These are phyloP conservation scores for Mycena chlorophos DNA, from an alignment of 768 basidiomycete genomes.

Conservation along the genomic window DNA sequence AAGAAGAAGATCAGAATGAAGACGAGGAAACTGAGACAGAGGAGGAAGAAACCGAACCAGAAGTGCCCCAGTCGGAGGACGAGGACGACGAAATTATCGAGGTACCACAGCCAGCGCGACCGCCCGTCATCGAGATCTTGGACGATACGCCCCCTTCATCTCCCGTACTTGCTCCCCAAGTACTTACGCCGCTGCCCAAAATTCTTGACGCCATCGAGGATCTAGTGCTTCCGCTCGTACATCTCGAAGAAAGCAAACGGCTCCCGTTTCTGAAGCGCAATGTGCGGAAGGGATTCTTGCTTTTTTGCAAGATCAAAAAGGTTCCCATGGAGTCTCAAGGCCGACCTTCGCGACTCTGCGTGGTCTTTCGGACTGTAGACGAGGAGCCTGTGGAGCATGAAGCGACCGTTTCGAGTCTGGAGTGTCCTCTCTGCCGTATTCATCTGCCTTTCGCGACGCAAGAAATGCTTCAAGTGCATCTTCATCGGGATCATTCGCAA, in stretches of 20 bases:
- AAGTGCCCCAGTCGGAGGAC: neutral
- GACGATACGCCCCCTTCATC: conserved; percentile 17
- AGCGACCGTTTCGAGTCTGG: conserved; percentile 23
- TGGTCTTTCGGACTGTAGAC: conserved; percentile 21
- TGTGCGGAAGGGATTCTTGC: conserved; percentile 48
- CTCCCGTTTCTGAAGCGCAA: conserved; percentile 62
- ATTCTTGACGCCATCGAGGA: conserved; percentile 38
- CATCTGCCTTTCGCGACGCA: conserved; percentile 43
- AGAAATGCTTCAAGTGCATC: conserved; percentile 47
- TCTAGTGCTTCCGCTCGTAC: conserved; percentile 31
- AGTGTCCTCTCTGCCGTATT: conserved; percentile 57
- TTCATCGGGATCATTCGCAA: conserved; percentile 50
- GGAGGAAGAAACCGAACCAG: neutral
- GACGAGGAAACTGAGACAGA: neutral
- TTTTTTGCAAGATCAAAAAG: conserved; percentile 38
- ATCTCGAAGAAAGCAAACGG: conserved; percentile 38
- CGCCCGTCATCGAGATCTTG: conserved; percentile 16
- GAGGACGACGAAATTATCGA: conserved; percentile 4
- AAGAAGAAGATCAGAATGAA: conserved; percentile 3
- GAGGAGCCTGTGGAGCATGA: conserved; percentile 23
- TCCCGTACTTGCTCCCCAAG: conserved; percentile 2
- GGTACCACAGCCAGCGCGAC: conserved; percentile 1
- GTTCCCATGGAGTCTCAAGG: conserved; percentile 33
- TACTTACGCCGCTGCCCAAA: conserved; percentile 30
- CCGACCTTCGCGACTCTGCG: neutral